Percentiles rank a stretch among this genome's conserved stretches.
phyloP scores from a whole-genome alignment of 495 filamentous ascomycete genomes.

The Podospora conica region DNA sequence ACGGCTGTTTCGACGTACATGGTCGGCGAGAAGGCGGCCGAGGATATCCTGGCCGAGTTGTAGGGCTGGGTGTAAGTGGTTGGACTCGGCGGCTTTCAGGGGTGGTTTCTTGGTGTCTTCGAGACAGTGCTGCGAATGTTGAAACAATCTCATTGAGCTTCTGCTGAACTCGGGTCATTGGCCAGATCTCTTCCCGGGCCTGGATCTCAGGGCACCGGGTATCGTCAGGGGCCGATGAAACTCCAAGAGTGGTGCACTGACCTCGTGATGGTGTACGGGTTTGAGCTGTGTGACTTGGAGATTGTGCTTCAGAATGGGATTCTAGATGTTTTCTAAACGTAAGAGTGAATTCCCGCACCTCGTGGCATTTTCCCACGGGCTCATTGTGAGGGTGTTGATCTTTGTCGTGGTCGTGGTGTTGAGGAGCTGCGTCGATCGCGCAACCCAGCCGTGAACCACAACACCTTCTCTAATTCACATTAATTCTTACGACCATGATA shows the following conservation, averaged over 20 bases:
- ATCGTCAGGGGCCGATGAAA: neutral
- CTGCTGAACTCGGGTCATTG: neutral
- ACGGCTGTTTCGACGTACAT: conserved; percentile 50
- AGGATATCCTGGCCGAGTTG: conserved; percentile 22
- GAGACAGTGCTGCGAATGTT: neutral
- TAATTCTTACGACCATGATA: no score
- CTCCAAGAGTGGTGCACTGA: neutral
- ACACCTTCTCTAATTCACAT: no score
- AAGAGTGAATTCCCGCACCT: neutral
- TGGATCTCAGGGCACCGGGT: neutral
- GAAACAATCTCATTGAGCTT: neutral
- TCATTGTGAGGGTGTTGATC: neutral
- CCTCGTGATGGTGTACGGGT: neutral
- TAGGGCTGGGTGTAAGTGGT: neutral
- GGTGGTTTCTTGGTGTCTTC: neutral
- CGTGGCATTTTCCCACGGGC: neutral
- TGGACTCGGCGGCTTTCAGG: neutral
- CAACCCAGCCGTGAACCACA: neutral
- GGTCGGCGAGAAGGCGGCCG: conserved; percentile 54
- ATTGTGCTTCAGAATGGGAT: neutral
- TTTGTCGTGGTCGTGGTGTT: neutral
- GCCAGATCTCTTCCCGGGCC: neutral
- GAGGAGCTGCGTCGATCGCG: neutral
- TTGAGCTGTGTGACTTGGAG: neutral
- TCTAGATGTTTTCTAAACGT: neutral